phyloP scores from a whole-genome alignment of 2,329 filamentous ascomycete species.

The Colletotrichum sidae region DNA sequence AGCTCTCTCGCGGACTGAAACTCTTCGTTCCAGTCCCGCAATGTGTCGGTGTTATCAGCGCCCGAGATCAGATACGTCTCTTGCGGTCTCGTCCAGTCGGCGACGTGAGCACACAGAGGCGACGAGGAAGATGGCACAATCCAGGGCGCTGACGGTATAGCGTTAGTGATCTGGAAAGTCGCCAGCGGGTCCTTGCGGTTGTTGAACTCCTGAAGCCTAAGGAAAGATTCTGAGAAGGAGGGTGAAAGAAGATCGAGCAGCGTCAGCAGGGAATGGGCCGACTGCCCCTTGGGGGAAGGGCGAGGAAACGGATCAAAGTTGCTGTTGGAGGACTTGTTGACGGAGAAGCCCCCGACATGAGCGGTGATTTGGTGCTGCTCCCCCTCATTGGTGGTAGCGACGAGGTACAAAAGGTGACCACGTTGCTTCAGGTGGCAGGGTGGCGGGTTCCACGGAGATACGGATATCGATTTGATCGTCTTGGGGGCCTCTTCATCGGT shows the following conservation, averaged over 20 bases:
- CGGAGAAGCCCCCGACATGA: constrained; percentile 94
- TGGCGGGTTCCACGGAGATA: constrained; percentile 97
- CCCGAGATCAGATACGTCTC: constrained; percentile 92
- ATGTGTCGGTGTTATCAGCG: constrained; percentile 91
- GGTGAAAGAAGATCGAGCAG: constrained; percentile 84
- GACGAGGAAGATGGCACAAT: constrained; percentile 78
- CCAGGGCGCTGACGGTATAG: constrained; percentile 93
- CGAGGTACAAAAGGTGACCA: constrained; percentile 91
- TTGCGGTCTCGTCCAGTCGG: constrained; percentile 90
- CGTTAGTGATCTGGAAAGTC: constrained; percentile 95
- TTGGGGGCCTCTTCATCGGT: constrained; percentile 77
- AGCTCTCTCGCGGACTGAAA: constrained; percentile 97
- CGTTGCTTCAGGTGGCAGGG: constrained; percentile 91
- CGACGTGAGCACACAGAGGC: constrained; percentile 75
- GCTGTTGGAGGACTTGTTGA: constrained; percentile 94
- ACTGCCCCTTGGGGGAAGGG: constrained; percentile 79
- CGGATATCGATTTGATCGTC: constrained; percentile 87
- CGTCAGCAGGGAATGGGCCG: constrained; percentile 87
- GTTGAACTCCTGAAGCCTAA: constrained; percentile 85
- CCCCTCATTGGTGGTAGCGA: constrained; percentile 90
- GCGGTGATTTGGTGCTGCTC: constrained; percentile 95
- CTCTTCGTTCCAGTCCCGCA: constrained; percentile 99
- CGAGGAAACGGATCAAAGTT: constrained; percentile 94
- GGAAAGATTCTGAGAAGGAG: constrained; percentile 82
- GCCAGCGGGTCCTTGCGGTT: constrained; percentile 87